Percentiles rank a stretch among this genome's conserved stretches.
phyloP scores from a whole-genome alignment of 2,329 filamentous ascomycete species.

The Colletotrichum sp. region DNA sequence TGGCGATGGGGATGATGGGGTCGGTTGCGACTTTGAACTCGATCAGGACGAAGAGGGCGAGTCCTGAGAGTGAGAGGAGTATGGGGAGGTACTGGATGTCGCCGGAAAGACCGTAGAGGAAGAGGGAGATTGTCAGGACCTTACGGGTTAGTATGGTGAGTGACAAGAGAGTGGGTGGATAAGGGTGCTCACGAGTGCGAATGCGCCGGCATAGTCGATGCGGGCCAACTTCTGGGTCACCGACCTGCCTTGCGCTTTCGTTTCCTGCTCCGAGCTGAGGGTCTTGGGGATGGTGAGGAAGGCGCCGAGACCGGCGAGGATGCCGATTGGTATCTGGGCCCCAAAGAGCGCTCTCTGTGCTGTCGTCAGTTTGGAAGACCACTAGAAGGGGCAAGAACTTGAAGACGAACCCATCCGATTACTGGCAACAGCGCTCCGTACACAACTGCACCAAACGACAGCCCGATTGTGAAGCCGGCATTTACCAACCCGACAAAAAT shows the following conservation, averaged over 20 bases:
- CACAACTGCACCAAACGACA: slow-evolving; percentile 74
- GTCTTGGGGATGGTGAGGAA: slow-evolving; percentile 68
- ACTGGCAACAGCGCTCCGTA: slow-evolving; percentile 67
- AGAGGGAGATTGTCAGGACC: slow-evolving; percentile 69
- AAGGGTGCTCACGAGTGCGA: slow-evolving; percentile 57
- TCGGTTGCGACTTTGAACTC: slow-evolving; percentile 69
- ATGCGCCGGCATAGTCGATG: slow-evolving; percentile 78
- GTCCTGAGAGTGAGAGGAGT: slow-evolving; percentile 56
- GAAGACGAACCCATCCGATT: slow-evolving; percentile 68
- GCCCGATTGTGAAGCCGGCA: slow-evolving; percentile 72
- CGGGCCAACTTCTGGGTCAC: slow-evolving; percentile 60
- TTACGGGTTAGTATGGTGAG: slow-evolving; percentile 33
- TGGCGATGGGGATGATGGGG: slow-evolving; percentile 75
- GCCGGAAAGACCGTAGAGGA: slow-evolving; percentile 74
- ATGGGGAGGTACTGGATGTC: slow-evolving; percentile 66
- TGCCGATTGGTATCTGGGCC: slow-evolving; percentile 68
- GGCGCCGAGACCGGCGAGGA: slow-evolving; percentile 66
- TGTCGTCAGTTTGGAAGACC: slow-evolving; percentile 12
- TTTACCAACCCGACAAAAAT: slow-evolving; percentile 78
- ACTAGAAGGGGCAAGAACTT: not conserved
- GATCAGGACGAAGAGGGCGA: slow-evolving; percentile 62
- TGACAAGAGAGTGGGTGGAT: not conserved
- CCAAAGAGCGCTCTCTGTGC: slow-evolving; percentile 73
- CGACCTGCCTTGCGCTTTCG: slow-evolving; percentile 47
- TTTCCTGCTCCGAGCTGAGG: slow-evolving; percentile 33